These are phyloP conservation scores for Triticum dicoccoides DNA, from an alignment of 176 grass and related monocot genomes.

Conservation along the genomic window DNA sequence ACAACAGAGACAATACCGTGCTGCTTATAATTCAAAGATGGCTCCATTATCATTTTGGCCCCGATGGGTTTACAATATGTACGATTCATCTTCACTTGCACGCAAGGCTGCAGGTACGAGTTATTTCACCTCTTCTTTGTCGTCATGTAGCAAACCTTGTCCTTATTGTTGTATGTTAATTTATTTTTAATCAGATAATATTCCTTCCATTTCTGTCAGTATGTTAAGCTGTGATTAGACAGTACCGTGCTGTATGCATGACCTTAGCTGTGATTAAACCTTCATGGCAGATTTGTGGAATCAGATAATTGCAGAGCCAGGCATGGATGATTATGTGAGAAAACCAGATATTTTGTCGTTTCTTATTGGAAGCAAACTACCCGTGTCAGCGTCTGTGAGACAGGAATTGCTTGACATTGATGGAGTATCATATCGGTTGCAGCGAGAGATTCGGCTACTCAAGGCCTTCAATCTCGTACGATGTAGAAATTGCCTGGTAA, in stretches of 20 bases:
- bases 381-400: constrained; percentile 60
- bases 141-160: constrained; percentile 10
- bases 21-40: constrained; percentile 32
- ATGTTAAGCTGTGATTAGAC: neutral
- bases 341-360: constrained; percentile 78
- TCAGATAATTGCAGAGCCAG: constrained; percentile 62
- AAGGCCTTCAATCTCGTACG: constrained; percentile 72
- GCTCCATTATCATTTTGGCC: constrained; percentile 83
- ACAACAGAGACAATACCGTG: constrained; percentile 13
- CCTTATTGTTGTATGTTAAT: constrained; percentile 9
- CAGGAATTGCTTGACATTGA: constrained; percentile 93
- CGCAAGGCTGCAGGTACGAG: constrained; percentile 63
- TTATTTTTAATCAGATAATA: constrained; percentile 9
- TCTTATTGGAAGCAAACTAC: constrained; percentile 81
- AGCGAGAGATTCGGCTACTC: constrained; percentile 79
- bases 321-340: constrained; percentile 63
- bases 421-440: constrained; percentile 83
- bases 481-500: constrained; percentile 81
- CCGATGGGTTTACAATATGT: constrained; percentile 87
- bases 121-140: constrained; percentile 25
- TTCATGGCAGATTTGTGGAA: constrained; percentile 72
- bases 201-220: neutral
- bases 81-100: constrained; percentile 82
- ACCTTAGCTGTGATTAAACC: no score
- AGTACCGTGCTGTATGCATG: no score